Conservation (phyloP, 805 yeast species). For the Saturnispora hagleri region DNA sequence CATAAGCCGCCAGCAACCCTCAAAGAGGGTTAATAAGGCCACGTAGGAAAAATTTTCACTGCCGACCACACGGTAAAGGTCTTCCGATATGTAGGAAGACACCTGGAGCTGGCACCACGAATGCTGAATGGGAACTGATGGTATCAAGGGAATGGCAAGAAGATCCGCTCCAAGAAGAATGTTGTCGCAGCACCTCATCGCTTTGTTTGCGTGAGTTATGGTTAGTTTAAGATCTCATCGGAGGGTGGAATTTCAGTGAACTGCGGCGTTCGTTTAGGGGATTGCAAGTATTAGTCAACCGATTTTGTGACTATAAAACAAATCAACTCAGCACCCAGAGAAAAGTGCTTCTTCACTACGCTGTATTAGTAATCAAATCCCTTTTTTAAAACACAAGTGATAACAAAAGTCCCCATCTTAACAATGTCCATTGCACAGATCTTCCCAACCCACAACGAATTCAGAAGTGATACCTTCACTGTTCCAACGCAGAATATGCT, state of each 20-base stretch:
- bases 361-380: background rate
- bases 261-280: background rate
- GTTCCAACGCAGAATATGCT: conserved; percentile 74
- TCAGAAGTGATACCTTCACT: conserved; percentile 82
- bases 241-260: background rate
- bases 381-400: background rate
- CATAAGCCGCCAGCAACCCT: background rate
- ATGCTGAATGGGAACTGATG: too few species aligned
- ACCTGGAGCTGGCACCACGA: background rate
- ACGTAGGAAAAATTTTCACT: background rate
- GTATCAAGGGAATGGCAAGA: background rate
- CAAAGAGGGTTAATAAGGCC: background rate
- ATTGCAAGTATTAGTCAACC: background rate
- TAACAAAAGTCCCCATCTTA: background rate
- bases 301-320: background rate
- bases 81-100: background rate
- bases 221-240: background rate
- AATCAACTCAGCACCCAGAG: background rate
- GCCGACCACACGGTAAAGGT: background rate
- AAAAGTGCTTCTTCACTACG: too few species aligned
- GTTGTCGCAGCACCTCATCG: background rate
- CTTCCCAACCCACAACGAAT: conserved; percentile 33
- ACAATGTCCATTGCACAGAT: background rate
- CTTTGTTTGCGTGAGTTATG: background rate
- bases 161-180: background rate